Evolutionary conservation across 2,329 filamentous ascomycete genomes (phyloP).

Genomic region (Thielaviopsis musarum): DNA sequence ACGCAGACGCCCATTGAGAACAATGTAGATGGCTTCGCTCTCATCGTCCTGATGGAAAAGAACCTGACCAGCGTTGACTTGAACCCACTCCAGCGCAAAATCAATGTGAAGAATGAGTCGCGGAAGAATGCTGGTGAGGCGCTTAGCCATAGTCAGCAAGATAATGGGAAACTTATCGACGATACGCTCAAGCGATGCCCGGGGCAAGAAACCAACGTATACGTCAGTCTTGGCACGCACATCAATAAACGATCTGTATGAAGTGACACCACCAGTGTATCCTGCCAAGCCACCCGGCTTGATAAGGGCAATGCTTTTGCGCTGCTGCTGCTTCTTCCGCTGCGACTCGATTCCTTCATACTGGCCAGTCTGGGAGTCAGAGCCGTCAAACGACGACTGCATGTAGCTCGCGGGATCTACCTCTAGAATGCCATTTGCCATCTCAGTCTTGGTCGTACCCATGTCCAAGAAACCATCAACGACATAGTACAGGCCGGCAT

Average conservation of each 20-base stretch:
- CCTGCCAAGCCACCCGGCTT: constrained; percentile 90
- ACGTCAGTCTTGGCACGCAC: constrained; percentile 96
- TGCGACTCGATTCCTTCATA: constrained; percentile 20
- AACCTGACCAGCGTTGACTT: constrained; percentile 86
- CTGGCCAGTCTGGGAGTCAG: not conserved
- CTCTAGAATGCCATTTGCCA: constrained; percentile 6
- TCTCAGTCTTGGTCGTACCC: constrained; percentile 10
- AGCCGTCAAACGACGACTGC: not conserved
- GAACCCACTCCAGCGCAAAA: constrained; percentile 95
- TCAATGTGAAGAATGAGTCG: constrained; percentile 89
- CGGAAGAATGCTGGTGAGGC: constrained; percentile 76
- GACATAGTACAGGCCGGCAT: constrained; percentile 91
- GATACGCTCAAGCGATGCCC: constrained; percentile 72
- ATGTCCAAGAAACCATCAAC: constrained; percentile 95
- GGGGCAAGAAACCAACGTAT: constrained; percentile 86
- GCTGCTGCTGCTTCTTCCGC: constrained; percentile 29
- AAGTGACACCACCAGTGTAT: constrained; percentile 86
- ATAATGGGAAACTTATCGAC: constrained; percentile 87
- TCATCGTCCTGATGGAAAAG: constrained; percentile 89
- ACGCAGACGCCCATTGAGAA: constrained; percentile 80
- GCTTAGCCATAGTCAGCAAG: constrained; percentile 86
- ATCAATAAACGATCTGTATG: constrained; percentile 89
- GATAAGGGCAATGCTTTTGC: constrained; percentile 69
- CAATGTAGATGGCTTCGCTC: constrained; percentile 95
- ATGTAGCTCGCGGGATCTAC: constrained; percentile 11